Conservation (phyloP, 768 basidiomycete species). For the Russula foetens region DNA sequence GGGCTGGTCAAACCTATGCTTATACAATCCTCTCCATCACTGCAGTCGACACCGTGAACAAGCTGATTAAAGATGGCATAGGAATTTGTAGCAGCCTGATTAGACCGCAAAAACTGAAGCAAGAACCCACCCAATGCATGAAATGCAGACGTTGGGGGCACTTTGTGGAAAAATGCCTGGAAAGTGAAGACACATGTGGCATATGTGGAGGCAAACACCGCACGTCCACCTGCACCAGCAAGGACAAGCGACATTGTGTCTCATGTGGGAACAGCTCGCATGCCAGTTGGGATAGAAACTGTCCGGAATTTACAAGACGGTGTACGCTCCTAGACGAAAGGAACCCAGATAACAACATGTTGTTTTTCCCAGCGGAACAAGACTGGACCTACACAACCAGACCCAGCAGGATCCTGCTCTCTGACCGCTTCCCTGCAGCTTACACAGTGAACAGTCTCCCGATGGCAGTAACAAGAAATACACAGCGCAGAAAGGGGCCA, state of each 20-base stretch:
- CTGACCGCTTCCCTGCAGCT: background rate
- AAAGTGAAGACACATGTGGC: background rate
- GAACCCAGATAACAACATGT: background rate
- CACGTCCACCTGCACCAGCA: constrained; percentile 9
- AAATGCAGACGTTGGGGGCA: background rate
- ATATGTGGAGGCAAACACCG: constrained; percentile 18
- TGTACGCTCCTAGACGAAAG: background rate
- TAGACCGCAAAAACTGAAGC: background rate
- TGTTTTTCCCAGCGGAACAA: background rate
- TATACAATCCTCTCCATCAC: background rate
- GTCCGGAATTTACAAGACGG: background rate
- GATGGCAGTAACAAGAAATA: too few species aligned
- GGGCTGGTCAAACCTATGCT: background rate
- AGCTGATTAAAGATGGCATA: background rate
- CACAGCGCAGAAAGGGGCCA: too few species aligned
- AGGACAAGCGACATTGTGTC: background rate
- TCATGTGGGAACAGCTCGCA: background rate
- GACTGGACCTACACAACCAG: background rate
- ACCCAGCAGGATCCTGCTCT: background rate
- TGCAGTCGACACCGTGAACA: background rate
- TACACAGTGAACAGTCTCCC: background rate
- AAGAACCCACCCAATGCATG: background rate
- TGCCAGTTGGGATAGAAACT: background rate
- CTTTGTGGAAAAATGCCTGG: background rate
- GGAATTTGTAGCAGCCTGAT: background rate